Base-by-base conservation (phyloP, 2,329 filamentous ascomycete genomes). In the Fusarium sp. region DNA sequence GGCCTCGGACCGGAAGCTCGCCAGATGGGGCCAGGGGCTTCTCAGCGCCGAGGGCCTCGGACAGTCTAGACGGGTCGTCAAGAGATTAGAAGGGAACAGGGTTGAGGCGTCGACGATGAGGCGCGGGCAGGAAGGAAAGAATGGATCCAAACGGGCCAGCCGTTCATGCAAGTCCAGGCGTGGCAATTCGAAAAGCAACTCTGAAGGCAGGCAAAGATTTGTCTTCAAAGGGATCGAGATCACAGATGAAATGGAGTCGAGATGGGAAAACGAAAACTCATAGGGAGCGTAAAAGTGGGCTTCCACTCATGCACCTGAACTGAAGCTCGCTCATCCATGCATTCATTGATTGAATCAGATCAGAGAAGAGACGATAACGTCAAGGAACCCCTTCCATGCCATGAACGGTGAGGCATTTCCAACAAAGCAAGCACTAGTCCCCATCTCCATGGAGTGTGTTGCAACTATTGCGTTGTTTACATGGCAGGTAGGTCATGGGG, bases 321-420 rank as follows among this genome's bases (percentile, higher is more conserved):
- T 46, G 23, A 49, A 49, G 50, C 18, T 51, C 40, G 50, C 29
- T 53, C 50, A 33, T 23, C n/a, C 49, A 51, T 51, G 50, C 7
- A 53, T 14, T 33, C 16, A n/a, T 29, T 29, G 27, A 29, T 29
- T 8, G 31, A 13, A 38, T 16, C 16, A 18, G 36, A 31, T 34
- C 16, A 25, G 31, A 23, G 16, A 36, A 53, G 16, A 33, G 13
- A 51, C 23, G 25, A 33, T n/a, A 18, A 36, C 36, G 25, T 51
- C 49, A 42, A 33, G 33, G 46, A 53, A 53, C 53, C 50, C 64
- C 61, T 46, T 60, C 34, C 13, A 53, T 64, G 49, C 23, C 55
- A 54, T 42, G 56, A 44, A 50, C 38, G 23, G 25, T 64, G 72
- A 74, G 72, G 72, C 62, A 74, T 74, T 74, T 73, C 62, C 50